Evolutionary conservation across 2,329 filamentous ascomycete species (phyloP).

Genomic region (Clarireedia sp.): DNA sequence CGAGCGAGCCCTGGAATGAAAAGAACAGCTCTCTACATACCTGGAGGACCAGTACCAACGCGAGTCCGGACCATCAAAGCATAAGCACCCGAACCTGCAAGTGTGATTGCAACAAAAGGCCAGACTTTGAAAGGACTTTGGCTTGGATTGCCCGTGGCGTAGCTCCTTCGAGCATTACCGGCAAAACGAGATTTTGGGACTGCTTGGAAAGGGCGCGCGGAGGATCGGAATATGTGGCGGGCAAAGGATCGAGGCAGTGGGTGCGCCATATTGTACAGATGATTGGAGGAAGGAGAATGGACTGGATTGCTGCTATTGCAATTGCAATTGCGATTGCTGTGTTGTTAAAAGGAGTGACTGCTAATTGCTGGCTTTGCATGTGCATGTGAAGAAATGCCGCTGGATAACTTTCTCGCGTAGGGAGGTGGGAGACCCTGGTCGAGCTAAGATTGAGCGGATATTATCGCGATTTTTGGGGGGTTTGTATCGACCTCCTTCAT

Average conservation of each 20-base stretch:
- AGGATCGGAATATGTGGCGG: conserved; percentile 21
- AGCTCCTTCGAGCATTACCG: conserved; percentile 20
- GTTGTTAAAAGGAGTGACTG: background rate
- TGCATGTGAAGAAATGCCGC: background rate
- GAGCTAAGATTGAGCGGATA: too few relatives aligned
- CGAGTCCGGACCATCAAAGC: conserved; percentile 42
- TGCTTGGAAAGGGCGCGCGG: conserved; percentile 14
- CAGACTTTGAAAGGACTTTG: conserved; percentile 31
- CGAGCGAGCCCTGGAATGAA: background rate
- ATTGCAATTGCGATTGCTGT: background rate
- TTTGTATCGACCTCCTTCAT: too few relatives aligned
- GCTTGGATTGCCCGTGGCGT: conserved; percentile 26
- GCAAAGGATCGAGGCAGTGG: conserved; percentile 21
- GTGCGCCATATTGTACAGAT: conserved; percentile 19
- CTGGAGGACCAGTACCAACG: conserved; percentile 26
- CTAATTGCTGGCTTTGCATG: background rate
- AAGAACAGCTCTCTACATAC: conserved; percentile 5
- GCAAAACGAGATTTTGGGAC: conserved; percentile 13
- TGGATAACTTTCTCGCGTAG: background rate
- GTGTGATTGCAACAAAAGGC: conserved; percentile 35
- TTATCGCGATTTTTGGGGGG: too few relatives aligned
- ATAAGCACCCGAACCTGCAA: conserved; percentile 42
- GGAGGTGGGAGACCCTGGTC: background rate
- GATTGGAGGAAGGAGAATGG: background rate
- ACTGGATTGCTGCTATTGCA: background rate